Evolutionary conservation across 1,284 basidiomycete species (phyloP), one percentile per base, ranked within the genome.

Genomic region (Melampsora americana): DNA sequence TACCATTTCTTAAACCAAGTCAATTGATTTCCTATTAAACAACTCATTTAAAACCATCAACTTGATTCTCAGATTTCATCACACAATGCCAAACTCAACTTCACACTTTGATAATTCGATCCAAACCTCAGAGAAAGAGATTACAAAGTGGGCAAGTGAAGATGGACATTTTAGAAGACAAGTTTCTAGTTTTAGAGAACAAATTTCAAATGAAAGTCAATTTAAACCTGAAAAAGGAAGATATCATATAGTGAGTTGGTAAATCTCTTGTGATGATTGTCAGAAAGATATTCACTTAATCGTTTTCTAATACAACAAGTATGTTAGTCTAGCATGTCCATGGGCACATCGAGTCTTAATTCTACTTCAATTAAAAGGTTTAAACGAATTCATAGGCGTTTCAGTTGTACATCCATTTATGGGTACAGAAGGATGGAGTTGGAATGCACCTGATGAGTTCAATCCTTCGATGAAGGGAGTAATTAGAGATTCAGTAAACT

Each of bases 331-430:
- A 59, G 82, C 82, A 65, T 85, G 86, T 79, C 86, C 95, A 5
- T 98, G 95, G 95, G 95, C 95, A 0, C 93, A 93, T 68, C 87
- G 95, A 78, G 87, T 93, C 1, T 85, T 98, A 74, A 97, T 99
- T 80, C 86, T 90, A 4, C 87, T 95, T 79, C 88, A 92, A 83
- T 87, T 99, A 79, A 98, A 98, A 84, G 93, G 94, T 0, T 87
- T 99, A 87, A 90, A 53, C 85, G 92, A 78, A 88, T 96, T 78
- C 86, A 92, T 91, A 80, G 84, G 89, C 77, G 87, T 93, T 72
- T 89, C 89, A 46, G 86, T 88, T 73, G 94, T 97, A 44, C 93
- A 94, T 78, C 93, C 95, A 0, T 89, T 87, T 80, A 90, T 96
- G 88, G 91, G 91, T 60, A 82, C 85, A 20, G 83, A 89, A 14